Evolutionary conservation across 1,139 yeast genomes (phyloP), one percentile per base, ranked within the genome.

Genomic region (Suhomyces panamericanus): DNA sequence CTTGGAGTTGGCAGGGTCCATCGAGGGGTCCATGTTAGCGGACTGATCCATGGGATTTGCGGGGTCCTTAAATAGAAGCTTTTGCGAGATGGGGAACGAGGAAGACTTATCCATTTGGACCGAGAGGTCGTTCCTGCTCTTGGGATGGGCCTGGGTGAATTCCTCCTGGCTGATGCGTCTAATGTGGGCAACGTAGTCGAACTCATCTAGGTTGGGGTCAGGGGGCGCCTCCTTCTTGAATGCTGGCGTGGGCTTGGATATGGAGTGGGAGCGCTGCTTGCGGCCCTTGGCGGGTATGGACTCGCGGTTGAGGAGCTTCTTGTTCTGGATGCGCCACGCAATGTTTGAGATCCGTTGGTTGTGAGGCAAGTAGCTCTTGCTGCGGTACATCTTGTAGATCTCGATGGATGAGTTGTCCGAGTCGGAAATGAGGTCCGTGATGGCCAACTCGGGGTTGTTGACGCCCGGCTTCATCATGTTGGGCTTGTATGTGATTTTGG

Each of bases 121-220:
- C 3, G 41, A 24, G n/a, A 11, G 29, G 3, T 39, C 38, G 3
- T 27, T 12, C 9, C 29, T 34, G 36, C 3, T 13, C 16, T 15
- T 33, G 12, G 44, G 34, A 24, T 34, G 42, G 5, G 46, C 44
- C 16, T 44, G 42, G 30, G 49, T 39, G 20, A 46, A 69, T 42
- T 69, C 76, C 47, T 67, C 75, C 54, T 72, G 75, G 48, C 74
- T 66, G 38, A 73, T 71, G 44, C 70, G 60, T 44, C 77, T 58
- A 29, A 74, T 73, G 50, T 74, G 79, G 17, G 77, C 77, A 28
- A 73, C 77, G 49, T 74, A 73, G 57, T 74, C 78, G 53, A 74
- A 74, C 42, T 73, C 77, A 44, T 72, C 78, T 36, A 66, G 51
- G 48, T 57, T 64, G 6, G 73, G 67, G 41, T 63, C 67, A 37